Evolutionary conservation across 1,139 yeast genomes (phyloP).

Genomic region (Diutina rugosa): DNA sequence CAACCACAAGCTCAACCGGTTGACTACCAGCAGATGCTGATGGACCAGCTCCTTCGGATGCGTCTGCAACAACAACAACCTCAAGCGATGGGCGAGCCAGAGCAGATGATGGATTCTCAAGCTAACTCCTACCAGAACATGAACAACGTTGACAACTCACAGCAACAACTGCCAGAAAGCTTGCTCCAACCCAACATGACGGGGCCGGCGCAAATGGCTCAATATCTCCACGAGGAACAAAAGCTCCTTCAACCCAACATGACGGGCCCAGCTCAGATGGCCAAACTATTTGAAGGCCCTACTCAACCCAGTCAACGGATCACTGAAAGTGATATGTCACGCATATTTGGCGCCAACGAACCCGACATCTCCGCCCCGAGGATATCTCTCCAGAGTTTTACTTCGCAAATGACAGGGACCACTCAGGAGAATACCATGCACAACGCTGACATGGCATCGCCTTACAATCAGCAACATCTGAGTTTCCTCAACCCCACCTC

Average conservation of each 20-base stretch:
- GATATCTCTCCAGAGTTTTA: conserved; percentile 27
- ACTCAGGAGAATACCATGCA: conserved; percentile 26
- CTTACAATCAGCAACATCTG: neutral
- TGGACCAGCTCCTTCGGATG: conserved; percentile 46
- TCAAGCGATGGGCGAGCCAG: conserved; percentile 17
- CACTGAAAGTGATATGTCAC: neutral
- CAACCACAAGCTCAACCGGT: conserved; percentile 9
- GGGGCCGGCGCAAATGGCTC: conserved; percentile 38
- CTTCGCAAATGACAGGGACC: conserved; percentile 33
- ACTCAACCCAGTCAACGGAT: neutral
- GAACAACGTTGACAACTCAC: conserved; percentile 49
- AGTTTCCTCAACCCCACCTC: neutral
- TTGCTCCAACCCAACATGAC: conserved; percentile 39
- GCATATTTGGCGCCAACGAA: neutral
- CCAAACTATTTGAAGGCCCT: conserved; percentile 7
- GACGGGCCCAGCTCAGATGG: conserved; percentile 42
- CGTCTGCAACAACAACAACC: conserved; percentile 7
- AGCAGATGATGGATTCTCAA: conserved; percentile 58
- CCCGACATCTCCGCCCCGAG: conserved; percentile 10
- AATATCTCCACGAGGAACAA: neutral
- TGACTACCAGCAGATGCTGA: conserved; percentile 49
- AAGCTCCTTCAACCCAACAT: conserved; percentile 33
- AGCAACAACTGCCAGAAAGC: conserved; percentile 8
- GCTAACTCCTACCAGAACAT: conserved; percentile 55
- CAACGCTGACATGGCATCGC: conserved; percentile 14